Percentiles rank a stretch among this genome's conserved stretches.
These are phyloP conservation scores for Echium plantagineum DNA, from an alignment of 257 asterid genomes.

Conservation along the genomic window DNA sequence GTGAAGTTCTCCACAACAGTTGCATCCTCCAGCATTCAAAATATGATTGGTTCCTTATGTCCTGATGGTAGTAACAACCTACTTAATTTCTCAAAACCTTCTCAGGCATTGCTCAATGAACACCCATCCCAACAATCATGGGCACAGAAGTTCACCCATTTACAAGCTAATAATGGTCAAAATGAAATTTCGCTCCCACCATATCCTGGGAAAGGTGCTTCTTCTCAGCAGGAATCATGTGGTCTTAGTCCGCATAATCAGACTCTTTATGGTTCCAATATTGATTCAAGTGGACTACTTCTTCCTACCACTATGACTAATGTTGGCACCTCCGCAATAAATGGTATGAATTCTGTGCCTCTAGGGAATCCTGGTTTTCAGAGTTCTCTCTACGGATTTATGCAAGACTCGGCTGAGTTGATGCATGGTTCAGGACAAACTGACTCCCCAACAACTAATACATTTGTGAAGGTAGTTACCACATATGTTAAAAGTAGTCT, in stretches of 20 bases:
- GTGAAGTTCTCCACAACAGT: slow-evolving; percentile 34
- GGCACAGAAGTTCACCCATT: slow-evolving; percentile 45
- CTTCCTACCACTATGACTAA: slow-evolving; percentile 60
- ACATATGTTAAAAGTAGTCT: not conserved
- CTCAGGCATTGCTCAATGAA: slow-evolving; percentile 44
- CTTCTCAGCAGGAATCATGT: slow-evolving; percentile 47
- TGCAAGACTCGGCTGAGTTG: slow-evolving; percentile 66
- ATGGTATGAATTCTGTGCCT: slow-evolving; percentile 53
- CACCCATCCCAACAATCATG: slow-evolving; percentile 64
- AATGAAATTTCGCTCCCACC: slow-evolving; percentile 33
- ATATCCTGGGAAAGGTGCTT: slow-evolving; percentile 52
- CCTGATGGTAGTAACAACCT: slow-evolving; percentile 60
- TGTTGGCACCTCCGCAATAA: slow-evolving; percentile 43
- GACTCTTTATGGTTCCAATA: slow-evolving; percentile 45
- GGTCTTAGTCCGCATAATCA: slow-evolving; percentile 54
- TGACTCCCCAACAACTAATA: slow-evolving; percentile 41
- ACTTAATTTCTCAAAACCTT: slow-evolving; percentile 43
- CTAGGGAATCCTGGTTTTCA: slow-evolving; percentile 57
- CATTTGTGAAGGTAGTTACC: slow-evolving; percentile 70
- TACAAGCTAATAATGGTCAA: slow-evolving; percentile 34
- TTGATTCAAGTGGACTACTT: slow-evolving; percentile 60
- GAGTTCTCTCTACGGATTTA: slow-evolving; percentile 50
- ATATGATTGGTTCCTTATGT: slow-evolving; percentile 60
- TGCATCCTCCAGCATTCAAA: slow-evolving; percentile 49
- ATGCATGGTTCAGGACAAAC: slow-evolving; percentile 49